phyloP scores from a whole-genome alignment of 208 protist genomes.

The Naegleria lovaniensis region DNA sequence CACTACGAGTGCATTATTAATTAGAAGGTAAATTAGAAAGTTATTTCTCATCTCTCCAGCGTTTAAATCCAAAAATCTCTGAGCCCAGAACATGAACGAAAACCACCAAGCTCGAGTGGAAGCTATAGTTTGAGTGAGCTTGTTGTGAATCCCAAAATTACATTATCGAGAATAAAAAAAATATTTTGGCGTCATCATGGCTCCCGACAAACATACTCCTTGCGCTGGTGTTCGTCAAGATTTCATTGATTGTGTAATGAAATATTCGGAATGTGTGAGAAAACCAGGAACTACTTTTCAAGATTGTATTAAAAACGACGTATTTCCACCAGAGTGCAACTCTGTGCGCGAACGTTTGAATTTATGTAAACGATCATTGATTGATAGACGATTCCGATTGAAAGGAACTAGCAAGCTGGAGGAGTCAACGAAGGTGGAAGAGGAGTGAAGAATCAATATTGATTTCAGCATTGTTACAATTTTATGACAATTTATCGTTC shows the following conservation, averaged over 20 bases:
- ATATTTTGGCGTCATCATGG: no score
- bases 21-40: no score
- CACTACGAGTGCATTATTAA: no score
- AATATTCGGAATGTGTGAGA: slow-evolving; percentile 13
- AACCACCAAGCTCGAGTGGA: no score
- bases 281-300: slow-evolving; percentile 12
- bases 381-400: neutral
- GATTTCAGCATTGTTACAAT: no score
- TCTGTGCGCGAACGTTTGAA: neutral
- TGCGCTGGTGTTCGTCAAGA: slow-evolving; percentile 3
- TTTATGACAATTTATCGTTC: no score
- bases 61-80: no score
- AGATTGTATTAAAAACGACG: neutral
- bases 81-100: no score
- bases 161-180: no score
- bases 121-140: no score
- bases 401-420: neutral
- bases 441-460: neutral
- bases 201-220: neutral
- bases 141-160: no score
- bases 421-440: neutral
- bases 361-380: neutral
- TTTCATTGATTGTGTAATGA: slow-evolving; percentile 1
- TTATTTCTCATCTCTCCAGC: no score
- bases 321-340: neutral